Evolutionary conservation across 192 early-diverging fungal species (phyloP), one percentile per base, ranked within the genome.

Genomic region (Spizellomyces punctatus): DNA sequence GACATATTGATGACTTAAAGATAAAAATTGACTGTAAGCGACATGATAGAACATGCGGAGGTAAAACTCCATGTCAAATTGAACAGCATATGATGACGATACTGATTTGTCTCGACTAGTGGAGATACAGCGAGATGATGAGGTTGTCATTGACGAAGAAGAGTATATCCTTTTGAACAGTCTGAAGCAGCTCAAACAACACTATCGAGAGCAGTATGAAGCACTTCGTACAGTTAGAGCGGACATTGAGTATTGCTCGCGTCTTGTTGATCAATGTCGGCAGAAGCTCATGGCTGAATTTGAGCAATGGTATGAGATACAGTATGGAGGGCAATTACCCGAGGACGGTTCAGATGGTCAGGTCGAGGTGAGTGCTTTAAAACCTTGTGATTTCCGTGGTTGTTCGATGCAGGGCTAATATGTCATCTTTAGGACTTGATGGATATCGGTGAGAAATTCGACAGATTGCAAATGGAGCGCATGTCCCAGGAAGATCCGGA

Each of bases 361-460:
- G 42, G 66, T 78, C 10, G 71, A 69, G 61, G 69, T 63, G 67
- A 64, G 27, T 43, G 1, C 14, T 58, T 74, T 73, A 16, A 5
- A 5, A 54, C 50, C 4, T 54, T 4, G 50, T 54, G 4, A 36
- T 36, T 36, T 36, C 27, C 27, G 27, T 46, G 58, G 16, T 27
- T 49, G 5, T 4, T 61, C 4, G 36, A 4, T 19, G 50, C 50
- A 54, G 12, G 12, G 17, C 50, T 12, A 12, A n/a, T 19, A 54
- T 2, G 12, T 12, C 17, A 54, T 60, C 16, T 14, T 10, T 47
- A 86, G 83, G 85, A 86, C 58, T 27, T 85, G 17, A 78, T 88
- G 81, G 86, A 88, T 63, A 83, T 88, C 70, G 86, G 84, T 14
- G 86, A 88, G 67, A 88, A 83, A 66, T 88, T 88, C 71, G 86